These are phyloP conservation scores for Xylaria sp. DNA, from an alignment of 2,329 filamentous ascomycete species.

Conservation along the genomic window DNA sequence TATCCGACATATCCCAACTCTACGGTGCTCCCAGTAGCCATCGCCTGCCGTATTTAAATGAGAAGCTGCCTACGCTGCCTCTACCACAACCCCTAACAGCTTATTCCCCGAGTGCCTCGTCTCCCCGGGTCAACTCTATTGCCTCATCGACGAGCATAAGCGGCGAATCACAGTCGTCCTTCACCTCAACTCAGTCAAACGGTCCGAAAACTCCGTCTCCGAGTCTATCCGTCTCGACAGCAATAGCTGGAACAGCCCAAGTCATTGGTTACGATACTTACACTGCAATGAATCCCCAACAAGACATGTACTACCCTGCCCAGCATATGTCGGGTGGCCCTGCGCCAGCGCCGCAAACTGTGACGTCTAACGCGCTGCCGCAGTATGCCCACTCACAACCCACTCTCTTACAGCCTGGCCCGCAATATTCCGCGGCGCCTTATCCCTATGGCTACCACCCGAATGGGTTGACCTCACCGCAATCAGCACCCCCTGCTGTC, in stretches of 20 bases:
- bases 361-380: conserved; percentile 65
- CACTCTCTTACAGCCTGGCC: conserved; percentile 66
- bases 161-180: conserved; percentile 50
- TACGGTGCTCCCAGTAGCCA: conserved; percentile 63
- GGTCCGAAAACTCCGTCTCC: conserved; percentile 76
- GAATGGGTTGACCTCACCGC: conserved; percentile 76
- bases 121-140: conserved; percentile 71
- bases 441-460: conserved; percentile 69
- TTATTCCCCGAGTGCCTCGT: conserved; percentile 66
- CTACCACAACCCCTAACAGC: conserved; percentile 64
- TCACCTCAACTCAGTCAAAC: conserved; percentile 50
- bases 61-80: conserved; percentile 67
- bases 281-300: conserved; percentile 72
- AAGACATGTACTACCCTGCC: conserved; percentile 79
- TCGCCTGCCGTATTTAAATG: conserved; percentile 62
- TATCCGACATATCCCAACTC: conserved; percentile 60
- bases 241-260: conserved; percentile 39
- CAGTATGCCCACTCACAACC: conserved; percentile 80
- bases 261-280: conserved; percentile 40
- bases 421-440: conserved; percentile 61
- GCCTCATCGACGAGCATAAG: conserved; percentile 52
- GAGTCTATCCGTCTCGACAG: conserved; percentile 50
- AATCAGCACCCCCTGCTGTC: conserved; percentile 57
- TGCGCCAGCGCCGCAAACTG: conserved; percentile 68
- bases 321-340: conserved; percentile 74